Evolutionary conservation across 179 eudicot species (phyloP).

Genomic region (Silene noctiflora): DNA sequence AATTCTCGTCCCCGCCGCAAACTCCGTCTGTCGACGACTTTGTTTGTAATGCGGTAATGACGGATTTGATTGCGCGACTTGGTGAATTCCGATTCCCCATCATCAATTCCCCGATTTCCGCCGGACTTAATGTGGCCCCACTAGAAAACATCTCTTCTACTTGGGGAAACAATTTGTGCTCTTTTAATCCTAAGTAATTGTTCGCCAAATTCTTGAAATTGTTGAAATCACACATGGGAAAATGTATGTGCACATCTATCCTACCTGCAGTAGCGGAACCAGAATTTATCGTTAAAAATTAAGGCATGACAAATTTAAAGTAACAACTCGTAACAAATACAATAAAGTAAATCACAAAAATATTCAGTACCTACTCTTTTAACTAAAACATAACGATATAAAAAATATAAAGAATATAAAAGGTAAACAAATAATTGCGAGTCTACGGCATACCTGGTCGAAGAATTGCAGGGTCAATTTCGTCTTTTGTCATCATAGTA

Average conservation of each 20-base stretch:
- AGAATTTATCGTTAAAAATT: too few relatives aligned
- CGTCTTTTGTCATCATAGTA: slow-evolving; percentile 71
- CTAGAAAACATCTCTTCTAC: slow-evolving; percentile 71
- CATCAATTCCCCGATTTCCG: slow-evolving; percentile 86
- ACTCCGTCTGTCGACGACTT: slow-evolving; percentile 10
- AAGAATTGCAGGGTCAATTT: slow-evolving; percentile 56
- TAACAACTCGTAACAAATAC: too few relatives aligned
- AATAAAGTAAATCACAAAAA: too few relatives aligned
- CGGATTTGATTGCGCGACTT: slow-evolving; percentile 73
- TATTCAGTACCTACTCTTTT: too few relatives aligned
- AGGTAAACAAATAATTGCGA: not conserved
- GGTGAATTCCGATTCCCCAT: slow-evolving; percentile 77
- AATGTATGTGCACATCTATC: slow-evolving; percentile 73
- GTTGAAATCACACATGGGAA: slow-evolving; percentile 71
- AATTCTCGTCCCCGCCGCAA: slow-evolving; percentile 15
- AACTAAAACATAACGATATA: too few relatives aligned
- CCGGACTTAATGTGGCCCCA: slow-evolving; percentile 73
- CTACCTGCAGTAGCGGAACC: slow-evolving; percentile 28
- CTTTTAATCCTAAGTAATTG: slow-evolving; percentile 51
- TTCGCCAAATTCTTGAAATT: slow-evolving; percentile 62
- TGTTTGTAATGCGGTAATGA: slow-evolving; percentile 61
- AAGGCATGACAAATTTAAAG: too few relatives aligned
- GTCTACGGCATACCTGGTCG: slow-evolving; percentile 41
- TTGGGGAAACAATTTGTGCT: slow-evolving; percentile 48
- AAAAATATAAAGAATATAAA: too few relatives aligned